Conservation (phyloP, 2,329 filamentous ascomycete genomes). For the Aspergillus amoenus region DNA sequence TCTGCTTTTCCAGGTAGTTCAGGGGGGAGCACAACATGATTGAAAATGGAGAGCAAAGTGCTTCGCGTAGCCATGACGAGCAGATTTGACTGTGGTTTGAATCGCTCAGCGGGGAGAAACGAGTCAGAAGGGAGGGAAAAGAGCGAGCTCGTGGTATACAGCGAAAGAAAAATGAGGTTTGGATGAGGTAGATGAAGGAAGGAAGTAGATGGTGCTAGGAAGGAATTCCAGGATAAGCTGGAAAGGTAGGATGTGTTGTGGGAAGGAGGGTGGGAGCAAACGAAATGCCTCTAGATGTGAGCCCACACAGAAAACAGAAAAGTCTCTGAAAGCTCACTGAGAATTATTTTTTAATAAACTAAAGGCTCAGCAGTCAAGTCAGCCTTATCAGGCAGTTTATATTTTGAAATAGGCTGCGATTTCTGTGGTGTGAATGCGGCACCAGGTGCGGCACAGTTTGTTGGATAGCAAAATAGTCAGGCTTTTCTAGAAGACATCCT, state of each 20-base stretch:
- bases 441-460: no score
- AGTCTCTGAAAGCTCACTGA: background rate
- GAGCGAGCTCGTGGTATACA: background rate
- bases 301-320: background rate
- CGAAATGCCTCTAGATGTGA: background rate
- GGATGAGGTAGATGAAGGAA: background rate
- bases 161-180: background rate
- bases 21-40: constrained; percentile 41
- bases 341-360: background rate
- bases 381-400: background rate
- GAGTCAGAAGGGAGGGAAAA: background rate
- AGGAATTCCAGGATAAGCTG: background rate
- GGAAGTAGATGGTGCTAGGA: no score
- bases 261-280: background rate
- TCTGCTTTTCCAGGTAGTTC: constrained; percentile 39
- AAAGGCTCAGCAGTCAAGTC: background rate
- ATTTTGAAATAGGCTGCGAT: background rate
- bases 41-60: constrained; percentile 20
- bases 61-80: constrained; percentile 8
- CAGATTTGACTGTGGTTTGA: background rate
- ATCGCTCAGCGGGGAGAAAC: background rate
- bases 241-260: background rate
- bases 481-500: no score
- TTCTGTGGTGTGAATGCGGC: background rate
- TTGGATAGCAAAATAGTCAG: no score